These are phyloP conservation scores for Emydomyces testavorans DNA, from an alignment of 2,329 filamentous ascomycete species.

Conservation along the genomic window DNA sequence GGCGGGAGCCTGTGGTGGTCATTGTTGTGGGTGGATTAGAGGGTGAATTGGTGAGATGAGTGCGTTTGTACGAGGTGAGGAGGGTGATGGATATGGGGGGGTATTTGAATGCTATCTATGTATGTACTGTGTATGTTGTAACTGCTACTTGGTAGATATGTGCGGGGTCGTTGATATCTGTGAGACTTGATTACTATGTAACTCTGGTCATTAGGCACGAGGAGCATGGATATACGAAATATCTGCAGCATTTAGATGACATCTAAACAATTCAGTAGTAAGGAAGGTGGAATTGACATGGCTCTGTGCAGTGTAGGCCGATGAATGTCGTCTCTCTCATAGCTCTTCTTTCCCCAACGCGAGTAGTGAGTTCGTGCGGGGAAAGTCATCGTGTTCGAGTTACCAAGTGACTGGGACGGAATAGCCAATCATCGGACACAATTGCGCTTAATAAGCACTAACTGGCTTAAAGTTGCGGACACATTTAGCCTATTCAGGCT, in stretches of 20 bases:
- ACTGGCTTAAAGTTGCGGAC: not conserved
- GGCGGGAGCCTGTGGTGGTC: slow-evolving; percentile 21
- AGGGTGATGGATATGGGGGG: not conserved
- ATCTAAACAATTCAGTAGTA: too few relatives aligned
- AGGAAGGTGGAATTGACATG: too few relatives aligned
- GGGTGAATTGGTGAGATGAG: not conserved
- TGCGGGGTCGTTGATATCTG: not conserved
- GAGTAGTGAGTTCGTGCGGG: not conserved
- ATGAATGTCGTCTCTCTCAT: not conserved
- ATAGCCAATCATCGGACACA: not conserved
- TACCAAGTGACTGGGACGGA: not conserved
- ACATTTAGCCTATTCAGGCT: not conserved
- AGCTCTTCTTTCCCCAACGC: not conserved
- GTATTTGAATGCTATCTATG: not conserved
- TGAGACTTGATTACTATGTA: not conserved
- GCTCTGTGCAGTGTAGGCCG: too few relatives aligned
- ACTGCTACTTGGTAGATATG: too few relatives aligned
- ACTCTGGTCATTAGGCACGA: not conserved
- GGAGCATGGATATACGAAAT: too few relatives aligned
- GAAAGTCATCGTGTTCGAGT: slow-evolving; percentile 4
- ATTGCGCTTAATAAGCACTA: not conserved
- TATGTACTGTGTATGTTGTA: too few relatives aligned
- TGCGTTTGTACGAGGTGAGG: too few relatives aligned
- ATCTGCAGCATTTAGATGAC: too few relatives aligned
- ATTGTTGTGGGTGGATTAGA: not conserved